Conservation (phyloP, 495 filamentous ascomycete species). For the Usnea hakonensis region DNA sequence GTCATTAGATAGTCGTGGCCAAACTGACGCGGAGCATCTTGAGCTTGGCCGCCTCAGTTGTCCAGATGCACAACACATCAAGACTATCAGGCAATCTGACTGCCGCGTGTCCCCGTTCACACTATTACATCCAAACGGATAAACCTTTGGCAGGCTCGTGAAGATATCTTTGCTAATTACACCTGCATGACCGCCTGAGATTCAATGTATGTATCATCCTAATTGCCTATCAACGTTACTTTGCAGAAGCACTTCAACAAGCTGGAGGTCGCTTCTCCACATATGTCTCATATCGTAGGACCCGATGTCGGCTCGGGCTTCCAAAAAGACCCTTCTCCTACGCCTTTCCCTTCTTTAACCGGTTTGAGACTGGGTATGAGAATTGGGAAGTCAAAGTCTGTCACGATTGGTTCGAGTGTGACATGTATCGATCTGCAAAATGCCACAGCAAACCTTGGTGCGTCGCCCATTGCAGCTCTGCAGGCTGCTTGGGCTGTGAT, state of each 20-base stretch:
- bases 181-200: not conserved
- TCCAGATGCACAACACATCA: not conserved
- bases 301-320: not conserved
- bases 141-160: not conserved
- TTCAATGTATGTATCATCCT: not conserved
- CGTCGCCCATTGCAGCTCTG: conserved; percentile 60
- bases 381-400: conserved; percentile 12
- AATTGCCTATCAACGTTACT: not conserved
- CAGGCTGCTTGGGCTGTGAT: conserved; percentile 63
- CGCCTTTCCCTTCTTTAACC: conserved; percentile 14
- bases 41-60: not conserved
- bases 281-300: not conserved
- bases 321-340: not conserved
- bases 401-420: conserved; percentile 14
- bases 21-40: not conserved
- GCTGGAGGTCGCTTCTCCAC: not conserved
- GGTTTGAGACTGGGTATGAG: not conserved
- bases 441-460: conserved; percentile 35
- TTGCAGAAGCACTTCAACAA: not conserved
- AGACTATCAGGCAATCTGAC: not conserved
- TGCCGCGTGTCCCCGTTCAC: not conserved
- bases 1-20: not conserved
- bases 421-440: conserved; percentile 40
- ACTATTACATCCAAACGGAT: not conserved
- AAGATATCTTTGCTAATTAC: not conserved